Percentiles rank a stretch among this genome's conserved stretches.
Conservation (phyloP, 2,329 filamentous ascomycete genomes). For the Pleomassaria siparia region DNA sequence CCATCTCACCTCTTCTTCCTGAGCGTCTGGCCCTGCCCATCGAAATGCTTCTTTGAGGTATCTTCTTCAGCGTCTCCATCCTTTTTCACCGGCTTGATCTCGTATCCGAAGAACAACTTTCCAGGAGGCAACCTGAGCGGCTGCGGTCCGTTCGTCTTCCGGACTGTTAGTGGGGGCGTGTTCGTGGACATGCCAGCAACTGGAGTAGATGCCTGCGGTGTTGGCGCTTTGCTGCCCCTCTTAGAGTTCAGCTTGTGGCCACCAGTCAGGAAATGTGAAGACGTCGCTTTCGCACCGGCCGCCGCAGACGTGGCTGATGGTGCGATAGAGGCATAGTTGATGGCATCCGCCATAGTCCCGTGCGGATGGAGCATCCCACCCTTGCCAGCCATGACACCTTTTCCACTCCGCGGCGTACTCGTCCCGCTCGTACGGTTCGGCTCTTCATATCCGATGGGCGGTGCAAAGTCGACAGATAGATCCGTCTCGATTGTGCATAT, state of each 20-base stretch:
- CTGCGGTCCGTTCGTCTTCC: conserved; percentile 74
- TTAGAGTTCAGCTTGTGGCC: conserved; percentile 83
- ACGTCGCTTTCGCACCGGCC: conserved; percentile 61
- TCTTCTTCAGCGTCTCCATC: conserved; percentile 65
- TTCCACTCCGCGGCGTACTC: conserved; percentile 75
- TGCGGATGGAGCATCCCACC: conserved; percentile 79
- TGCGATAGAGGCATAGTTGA: conserved; percentile 91
- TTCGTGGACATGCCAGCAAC: conserved; percentile 57
- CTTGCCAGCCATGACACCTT: conserved; percentile 61
- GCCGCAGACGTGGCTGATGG: conserved; percentile 70
- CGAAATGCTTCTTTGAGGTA: conserved; percentile 69
- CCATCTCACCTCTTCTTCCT: conserved; percentile 68
- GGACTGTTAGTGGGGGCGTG: conserved; percentile 44
- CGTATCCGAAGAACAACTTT: conserved; percentile 96
- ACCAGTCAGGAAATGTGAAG: conserved; percentile 76
- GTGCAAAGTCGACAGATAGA: conserved; percentile 91
- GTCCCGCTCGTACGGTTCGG: conserved; percentile 78
- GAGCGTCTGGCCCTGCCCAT: conserved; percentile 81
- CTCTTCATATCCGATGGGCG: conserved; percentile 92
- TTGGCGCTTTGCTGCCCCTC: conserved; percentile 74
- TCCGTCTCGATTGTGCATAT: conserved; percentile 96
- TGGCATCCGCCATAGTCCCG: conserved; percentile 95
- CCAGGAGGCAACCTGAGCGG: conserved; percentile 82
- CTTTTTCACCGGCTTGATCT: conserved; percentile 83
- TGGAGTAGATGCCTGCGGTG: conserved; percentile 62